Percentiles rank a stretch among this genome's conserved stretches.
These are phyloP conservation scores for Solanum dulcamara DNA, from an alignment of 257 asterid genomes.

Conservation along the genomic window DNA sequence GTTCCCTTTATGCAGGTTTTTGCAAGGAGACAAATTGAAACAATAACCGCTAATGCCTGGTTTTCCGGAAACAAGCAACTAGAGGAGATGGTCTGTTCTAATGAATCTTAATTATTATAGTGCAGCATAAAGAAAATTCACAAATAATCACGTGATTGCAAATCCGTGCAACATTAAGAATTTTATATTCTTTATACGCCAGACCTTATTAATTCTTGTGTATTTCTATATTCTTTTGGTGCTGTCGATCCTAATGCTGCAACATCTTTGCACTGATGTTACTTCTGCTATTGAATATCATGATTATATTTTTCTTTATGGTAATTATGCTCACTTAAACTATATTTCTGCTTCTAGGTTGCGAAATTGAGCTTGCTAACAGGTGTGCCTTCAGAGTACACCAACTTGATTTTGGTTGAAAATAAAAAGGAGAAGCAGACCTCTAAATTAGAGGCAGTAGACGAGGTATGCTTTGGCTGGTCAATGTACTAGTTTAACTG, in stretches of 20 bases:
- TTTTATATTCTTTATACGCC: neutral
- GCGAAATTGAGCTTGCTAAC: constrained; percentile 55
- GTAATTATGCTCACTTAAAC: neutral
- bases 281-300: neutral
- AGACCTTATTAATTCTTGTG: neutral
- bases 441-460: constrained; percentile 18
- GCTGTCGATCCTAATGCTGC: neutral
- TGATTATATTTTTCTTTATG: neutral
- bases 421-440: constrained; percentile 23
- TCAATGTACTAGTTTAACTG: neutral
- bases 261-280: neutral
- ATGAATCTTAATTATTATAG: neutral
- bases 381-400: constrained; percentile 63
- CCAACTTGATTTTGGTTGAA: constrained; percentile 47
- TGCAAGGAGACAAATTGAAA: constrained; percentile 48
- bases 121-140: neutral
- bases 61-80: constrained; percentile 48
- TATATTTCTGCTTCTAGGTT: constrained; percentile 24
- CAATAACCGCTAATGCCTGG: constrained; percentile 70
- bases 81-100: constrained; percentile 52
- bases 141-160: neutral
- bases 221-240: neutral
- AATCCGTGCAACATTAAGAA: neutral
- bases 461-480: constrained; percentile 28
- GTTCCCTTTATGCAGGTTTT: constrained; percentile 28